Evolutionary conservation across 2,329 filamentous ascomycete genomes (phyloP).

Genomic region (Neofusicoccum ribis): DNA sequence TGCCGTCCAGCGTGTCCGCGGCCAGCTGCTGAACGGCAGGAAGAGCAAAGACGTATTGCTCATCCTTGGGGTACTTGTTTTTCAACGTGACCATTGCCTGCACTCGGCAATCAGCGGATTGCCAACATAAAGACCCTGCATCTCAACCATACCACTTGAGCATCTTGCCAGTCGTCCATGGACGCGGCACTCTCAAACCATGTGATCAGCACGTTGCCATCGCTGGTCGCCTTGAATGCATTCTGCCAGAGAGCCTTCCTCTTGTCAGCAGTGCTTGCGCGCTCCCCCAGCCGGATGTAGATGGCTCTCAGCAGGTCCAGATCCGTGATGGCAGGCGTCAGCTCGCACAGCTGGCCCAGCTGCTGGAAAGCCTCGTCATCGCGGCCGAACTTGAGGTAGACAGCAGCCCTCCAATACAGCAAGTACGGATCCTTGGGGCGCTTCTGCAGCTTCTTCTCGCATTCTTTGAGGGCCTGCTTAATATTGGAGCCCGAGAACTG

Average conservation of each 20-base stretch:
- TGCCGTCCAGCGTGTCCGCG: constrained; percentile 7
- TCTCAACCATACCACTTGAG: constrained; percentile 9
- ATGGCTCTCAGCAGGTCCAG: constrained; percentile 9
- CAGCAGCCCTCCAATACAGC: constrained; percentile 18
- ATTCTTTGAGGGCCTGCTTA: constrained; percentile 30
- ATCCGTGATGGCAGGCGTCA: constrained; percentile 12
- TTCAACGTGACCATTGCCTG: constrained; percentile 18
- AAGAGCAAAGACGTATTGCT: constrained; percentile 18
- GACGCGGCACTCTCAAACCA: constrained; percentile 19
- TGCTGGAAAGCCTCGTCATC: constrained; percentile 19
- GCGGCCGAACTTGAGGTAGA: constrained; percentile 20
- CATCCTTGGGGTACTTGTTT: constrained; percentile 18
- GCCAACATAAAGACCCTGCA: not conserved
- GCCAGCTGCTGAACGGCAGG: constrained; percentile 17
- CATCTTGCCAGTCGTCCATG: constrained; percentile 15
- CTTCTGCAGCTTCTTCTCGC: constrained; percentile 37
- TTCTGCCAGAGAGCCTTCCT: constrained; percentile 18
- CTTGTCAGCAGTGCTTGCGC: not conserved
- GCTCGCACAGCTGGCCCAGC: constrained; percentile 9
- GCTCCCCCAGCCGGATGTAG: constrained; percentile 10
- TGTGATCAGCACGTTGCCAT: constrained; percentile 9
- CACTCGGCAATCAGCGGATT: not conserved
- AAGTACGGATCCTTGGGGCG: constrained; percentile 38
- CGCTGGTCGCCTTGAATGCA: constrained; percentile 18
- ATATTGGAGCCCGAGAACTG: constrained; percentile 16